Conservation (phyloP, 805 yeast species). For the Saturnispora gosingensis region DNA sequence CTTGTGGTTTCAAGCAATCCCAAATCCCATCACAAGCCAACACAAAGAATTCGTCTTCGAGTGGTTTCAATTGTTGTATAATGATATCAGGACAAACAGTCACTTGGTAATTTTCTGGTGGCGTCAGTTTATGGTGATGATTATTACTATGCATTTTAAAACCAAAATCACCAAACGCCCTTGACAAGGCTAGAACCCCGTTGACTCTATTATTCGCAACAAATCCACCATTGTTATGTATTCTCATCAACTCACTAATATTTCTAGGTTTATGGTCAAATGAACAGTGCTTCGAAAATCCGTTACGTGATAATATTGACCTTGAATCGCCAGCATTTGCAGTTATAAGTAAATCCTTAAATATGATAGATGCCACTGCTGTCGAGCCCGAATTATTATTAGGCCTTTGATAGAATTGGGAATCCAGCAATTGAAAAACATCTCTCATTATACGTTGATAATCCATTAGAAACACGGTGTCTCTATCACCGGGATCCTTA, state of each 20-base stretch:
- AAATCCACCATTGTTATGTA: conserved; percentile 50
- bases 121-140: conserved; percentile 20
- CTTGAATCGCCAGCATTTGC: conserved; percentile 77
- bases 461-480: conserved; percentile 17
- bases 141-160: conserved; percentile 32
- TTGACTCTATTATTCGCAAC: conserved; percentile 54
- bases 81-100: conserved; percentile 73
- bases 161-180: conserved; percentile 62
- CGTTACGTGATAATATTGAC: conserved; percentile 45
- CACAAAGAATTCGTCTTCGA: conserved; percentile 65
- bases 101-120: conserved; percentile 68
- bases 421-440: conserved; percentile 38
- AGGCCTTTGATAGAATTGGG: conserved; percentile 31
- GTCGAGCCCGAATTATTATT: conserved; percentile 43
- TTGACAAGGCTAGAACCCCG: conserved; percentile 46
- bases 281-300: conserved; percentile 49
- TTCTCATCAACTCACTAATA: conserved; percentile 48
- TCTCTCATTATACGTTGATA: conserved; percentile 30
- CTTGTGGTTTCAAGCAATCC: conserved; percentile 58
- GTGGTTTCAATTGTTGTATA: conserved; percentile 35
- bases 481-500: conserved; percentile 10
- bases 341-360: conserved; percentile 39
- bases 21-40: conserved; percentile 81
- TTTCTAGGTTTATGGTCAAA: conserved; percentile 58
- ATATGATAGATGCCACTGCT: conserved; percentile 36